Evolutionary conservation across 1,284 basidiomycete genomes (phyloP), one percentile per base, ranked within the genome.

Genomic region (Wolfiporia cocos): DNA sequence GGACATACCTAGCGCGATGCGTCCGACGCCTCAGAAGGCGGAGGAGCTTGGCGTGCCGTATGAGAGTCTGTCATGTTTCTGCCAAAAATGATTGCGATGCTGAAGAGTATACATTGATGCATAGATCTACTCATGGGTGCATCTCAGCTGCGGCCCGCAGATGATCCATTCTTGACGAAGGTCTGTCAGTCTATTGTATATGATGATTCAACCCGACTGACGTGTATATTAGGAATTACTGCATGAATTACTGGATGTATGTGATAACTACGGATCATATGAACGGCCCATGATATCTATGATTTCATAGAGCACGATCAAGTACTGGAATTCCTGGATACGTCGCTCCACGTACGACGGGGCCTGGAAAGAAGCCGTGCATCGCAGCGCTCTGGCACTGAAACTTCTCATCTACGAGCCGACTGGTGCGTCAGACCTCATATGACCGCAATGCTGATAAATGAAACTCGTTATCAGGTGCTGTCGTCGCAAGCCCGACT

Each of bases 301-400:
- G 4, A 5, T n/a, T 23, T 14, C 21, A 9, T 38, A 81, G 77
- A 70, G 78, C n/a, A 94, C 92, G 4, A 80, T 81, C 49, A 64
- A 63, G n/a, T 95, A 88, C 62, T 96, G 92, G 92, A 78, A 79
- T 47, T 64, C 74, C 20, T 96, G 92, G 92, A 84, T 94, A 52
- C 69, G 74, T 14, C 75, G 77, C 52, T 88, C 84, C 14, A 86
- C 82, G 0, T 96, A 96, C 63, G 74, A 73, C 17, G 93, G 92
- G 0, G 78, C 88, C n/a, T 97, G 92, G 93, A 85, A 93, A 51
- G 92, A 97, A 62, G 81, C 83, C 1, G 90, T 95, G 2, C 78
- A 90, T 57, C 78, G 92, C 21, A 90, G 86, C 43, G 92, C 90
- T 0, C 71, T 95, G n/a, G 87, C 88, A 0, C 67, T 90, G 42